Conservation (phyloP, 2,329 filamentous ascomycete genomes). For the Lachnellula arida region DNA sequence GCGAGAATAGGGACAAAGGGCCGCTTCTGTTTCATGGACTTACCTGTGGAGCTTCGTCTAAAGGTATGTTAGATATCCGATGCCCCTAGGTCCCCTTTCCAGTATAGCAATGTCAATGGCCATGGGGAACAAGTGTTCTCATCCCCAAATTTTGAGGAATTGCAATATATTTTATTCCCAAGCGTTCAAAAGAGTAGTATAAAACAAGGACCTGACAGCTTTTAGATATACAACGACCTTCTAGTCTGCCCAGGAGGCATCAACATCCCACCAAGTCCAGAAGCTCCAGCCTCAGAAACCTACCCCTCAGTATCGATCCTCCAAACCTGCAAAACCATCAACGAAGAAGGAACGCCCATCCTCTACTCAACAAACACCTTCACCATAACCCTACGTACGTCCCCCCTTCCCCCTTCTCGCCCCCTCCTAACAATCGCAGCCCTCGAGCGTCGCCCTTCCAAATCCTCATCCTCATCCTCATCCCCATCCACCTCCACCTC, state of each 20-base stretch:
- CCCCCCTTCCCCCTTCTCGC: background rate
- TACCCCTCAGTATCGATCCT: constrained; percentile 28
- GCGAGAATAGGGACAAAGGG: constrained; percentile 14
- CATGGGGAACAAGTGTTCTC: too few relatives aligned
- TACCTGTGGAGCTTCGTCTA: constrained; percentile 30
- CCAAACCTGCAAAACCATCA: constrained; percentile 30
- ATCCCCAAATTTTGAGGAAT: too few relatives aligned
- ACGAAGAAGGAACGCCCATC: constrained; percentile 29
- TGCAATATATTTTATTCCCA: background rate
- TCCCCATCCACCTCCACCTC: background rate
- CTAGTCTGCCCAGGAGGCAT: constrained; percentile 18
- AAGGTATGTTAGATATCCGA: constrained; percentile 21
- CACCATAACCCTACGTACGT: constrained; percentile 22
- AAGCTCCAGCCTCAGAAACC: constrained; percentile 1
- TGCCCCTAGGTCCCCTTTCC: background rate
- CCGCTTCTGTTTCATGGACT: constrained; percentile 23
- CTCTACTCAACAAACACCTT: constrained; percentile 32
- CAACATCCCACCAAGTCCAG: constrained; percentile 1
- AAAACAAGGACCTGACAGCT: background rate
- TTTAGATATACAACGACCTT: constrained; percentile 16
- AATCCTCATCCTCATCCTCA: background rate
- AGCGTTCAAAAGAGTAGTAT: background rate
- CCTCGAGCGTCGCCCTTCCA: background rate
- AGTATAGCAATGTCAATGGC: background rate
- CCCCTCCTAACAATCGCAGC: background rate